Percentiles rank a stretch among this genome's conserved stretches.
These are phyloP conservation scores for Fonsecaea pugnacius DNA, from an alignment of 2,329 filamentous ascomycete species.

Conservation along the genomic window DNA sequence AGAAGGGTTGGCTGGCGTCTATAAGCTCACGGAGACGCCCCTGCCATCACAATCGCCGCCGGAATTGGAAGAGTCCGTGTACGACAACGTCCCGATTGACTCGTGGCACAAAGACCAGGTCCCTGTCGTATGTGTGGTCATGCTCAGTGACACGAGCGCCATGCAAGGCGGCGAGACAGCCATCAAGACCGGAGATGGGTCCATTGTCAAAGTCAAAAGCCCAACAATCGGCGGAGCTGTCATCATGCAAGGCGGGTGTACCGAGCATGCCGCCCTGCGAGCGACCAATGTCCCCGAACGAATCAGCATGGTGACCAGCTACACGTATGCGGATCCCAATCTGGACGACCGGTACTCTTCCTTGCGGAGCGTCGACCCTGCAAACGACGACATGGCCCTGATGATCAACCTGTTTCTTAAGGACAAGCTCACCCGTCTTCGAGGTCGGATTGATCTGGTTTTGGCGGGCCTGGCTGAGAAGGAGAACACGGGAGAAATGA, in stretches of 20 bases:
- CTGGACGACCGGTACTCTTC: conserved; percentile 10
- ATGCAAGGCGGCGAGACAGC: conserved; percentile 63
- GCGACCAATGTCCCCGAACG: conserved; percentile 63
- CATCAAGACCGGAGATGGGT: conserved; percentile 57
- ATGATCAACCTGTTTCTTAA: conserved; percentile 3
- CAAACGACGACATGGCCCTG: conserved; percentile 11
- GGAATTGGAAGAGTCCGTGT: conserved; percentile 12
- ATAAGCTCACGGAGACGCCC: conserved; percentile 28
- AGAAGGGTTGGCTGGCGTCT: conserved; percentile 12
- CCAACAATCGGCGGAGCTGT: conserved; percentile 56
- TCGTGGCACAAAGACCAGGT: conserved; percentile 57
- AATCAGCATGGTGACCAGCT: conserved; percentile 65
- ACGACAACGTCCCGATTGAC: conserved; percentile 42
- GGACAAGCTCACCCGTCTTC: conserved; percentile 15
- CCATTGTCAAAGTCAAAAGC: conserved; percentile 50
- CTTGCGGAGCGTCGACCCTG: conserved; percentile 9
- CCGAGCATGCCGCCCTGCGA: conserved; percentile 66
- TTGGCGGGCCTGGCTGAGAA: conserved; percentile 2
- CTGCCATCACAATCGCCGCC: conserved; percentile 40
- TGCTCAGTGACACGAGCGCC: conserved; percentile 53
- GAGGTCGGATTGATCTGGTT: conserved; percentile 8
- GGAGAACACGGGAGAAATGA: conserved; percentile 2
- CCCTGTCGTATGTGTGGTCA: conserved; percentile 57
- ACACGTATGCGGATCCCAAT: conserved; percentile 27
- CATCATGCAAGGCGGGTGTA: conserved; percentile 69